Evolutionary conservation across 768 basidiomycete genomes (phyloP).

Genomic region (Amanita rimosa): DNA sequence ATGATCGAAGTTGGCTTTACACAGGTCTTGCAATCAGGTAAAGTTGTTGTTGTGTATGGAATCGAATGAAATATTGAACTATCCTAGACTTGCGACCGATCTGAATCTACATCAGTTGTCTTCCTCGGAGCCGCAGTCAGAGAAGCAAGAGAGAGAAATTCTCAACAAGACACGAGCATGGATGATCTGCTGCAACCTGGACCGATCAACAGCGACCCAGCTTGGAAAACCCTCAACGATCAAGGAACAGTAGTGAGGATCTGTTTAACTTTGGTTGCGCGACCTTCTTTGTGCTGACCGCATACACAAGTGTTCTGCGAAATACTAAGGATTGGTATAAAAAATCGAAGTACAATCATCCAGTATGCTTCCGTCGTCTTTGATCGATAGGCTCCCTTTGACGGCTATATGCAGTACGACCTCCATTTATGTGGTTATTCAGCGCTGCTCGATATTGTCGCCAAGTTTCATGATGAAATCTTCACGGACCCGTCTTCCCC

Average conservation of each 20-base stretch:
- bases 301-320: slow-evolving; percentile 43
- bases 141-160: slow-evolving; percentile 72
- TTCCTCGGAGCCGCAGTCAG: slow-evolving; percentile 48
- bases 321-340: slow-evolving; percentile 70
- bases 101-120: slow-evolving; percentile 71
- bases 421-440: slow-evolving; percentile 69
- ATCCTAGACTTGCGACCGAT: slow-evolving; percentile 70
- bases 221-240: slow-evolving; percentile 87
- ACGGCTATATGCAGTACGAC: slow-evolving; percentile 44
- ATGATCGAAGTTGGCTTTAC: slow-evolving; percentile 84
- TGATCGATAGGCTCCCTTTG: neutral
- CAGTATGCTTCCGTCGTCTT: slow-evolving; percentile 23
- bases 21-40: slow-evolving; percentile 79
- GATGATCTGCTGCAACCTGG: slow-evolving; percentile 86
- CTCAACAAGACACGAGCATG: slow-evolving; percentile 81
- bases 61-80: neutral
- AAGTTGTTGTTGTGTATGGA: neutral
- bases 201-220: slow-evolving; percentile 79
- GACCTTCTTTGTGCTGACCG: neutral
- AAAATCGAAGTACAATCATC: slow-evolving; percentile 48
- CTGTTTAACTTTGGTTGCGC: neutral
- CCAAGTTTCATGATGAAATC: slow-evolving; percentile 66
- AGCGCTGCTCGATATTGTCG: slow-evolving; percentile 55
- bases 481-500: slow-evolving; percentile 61
- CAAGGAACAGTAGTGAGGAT: slow-evolving; percentile 66